These are phyloP conservation scores for Pelargonium hybrid DNA, from an alignment of 441 rosid species.

Conservation along the genomic window DNA sequence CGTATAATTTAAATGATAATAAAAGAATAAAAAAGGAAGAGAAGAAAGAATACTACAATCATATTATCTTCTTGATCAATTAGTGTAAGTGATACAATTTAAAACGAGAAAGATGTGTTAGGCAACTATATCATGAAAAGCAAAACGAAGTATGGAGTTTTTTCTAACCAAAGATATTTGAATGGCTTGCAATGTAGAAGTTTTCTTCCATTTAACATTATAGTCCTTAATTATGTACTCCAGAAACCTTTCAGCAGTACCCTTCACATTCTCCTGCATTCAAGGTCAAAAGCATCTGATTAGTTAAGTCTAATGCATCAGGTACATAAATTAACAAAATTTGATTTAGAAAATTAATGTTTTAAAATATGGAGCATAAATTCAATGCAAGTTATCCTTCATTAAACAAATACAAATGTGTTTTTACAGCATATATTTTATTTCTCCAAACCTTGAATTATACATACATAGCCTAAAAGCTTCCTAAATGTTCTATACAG, in stretches of 20 bases:
- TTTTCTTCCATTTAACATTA: slow-evolving; percentile 44
- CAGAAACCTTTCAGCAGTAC: slow-evolving; percentile 46
- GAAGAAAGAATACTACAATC: background rate
- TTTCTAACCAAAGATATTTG: slow-evolving; percentile 69
- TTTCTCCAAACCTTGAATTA: too few species aligned
- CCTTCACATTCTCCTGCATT: slow-evolving; percentile 59
- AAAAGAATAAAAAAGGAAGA: background rate
- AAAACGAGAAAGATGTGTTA: background rate
- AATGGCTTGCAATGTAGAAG: slow-evolving; percentile 62
- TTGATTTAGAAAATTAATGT: too few species aligned
- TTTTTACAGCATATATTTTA: too few species aligned
- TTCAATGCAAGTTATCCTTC: too few species aligned
- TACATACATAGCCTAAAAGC: too few species aligned
- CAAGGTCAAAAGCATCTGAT: slow-evolving; percentile 10
- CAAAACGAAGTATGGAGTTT: slow-evolving; percentile 3
- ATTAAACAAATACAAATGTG: too few species aligned
- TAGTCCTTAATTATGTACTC: slow-evolving; percentile 66
- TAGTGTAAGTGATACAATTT: background rate
- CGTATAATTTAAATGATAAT: background rate
- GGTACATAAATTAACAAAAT: background rate
- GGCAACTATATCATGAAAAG: background rate
- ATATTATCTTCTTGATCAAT: background rate
- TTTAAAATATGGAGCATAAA: too few species aligned
- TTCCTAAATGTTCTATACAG: too few species aligned
- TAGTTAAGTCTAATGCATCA: background rate